These are phyloP conservation scores for Epithemia pelagica DNA, from an alignment of 108 stramenopile species.

Conservation along the genomic window DNA sequence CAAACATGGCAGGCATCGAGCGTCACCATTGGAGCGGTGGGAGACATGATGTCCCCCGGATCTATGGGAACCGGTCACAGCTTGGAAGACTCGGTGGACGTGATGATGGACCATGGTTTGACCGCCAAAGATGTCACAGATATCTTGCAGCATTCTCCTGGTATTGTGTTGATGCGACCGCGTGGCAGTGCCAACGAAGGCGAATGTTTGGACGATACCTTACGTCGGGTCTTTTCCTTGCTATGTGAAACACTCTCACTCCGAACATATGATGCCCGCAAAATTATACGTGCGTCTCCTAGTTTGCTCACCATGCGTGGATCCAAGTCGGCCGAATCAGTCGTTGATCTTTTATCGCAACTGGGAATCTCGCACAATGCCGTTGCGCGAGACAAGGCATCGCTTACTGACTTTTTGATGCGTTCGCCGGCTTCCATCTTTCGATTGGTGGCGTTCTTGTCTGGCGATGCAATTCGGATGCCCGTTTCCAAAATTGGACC, in stretches of 20 bases:
- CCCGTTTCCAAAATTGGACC: constrained; percentile 56
- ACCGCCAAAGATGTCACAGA: constrained; percentile 57
- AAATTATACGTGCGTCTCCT: constrained; percentile 56
- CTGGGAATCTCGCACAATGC: constrained; percentile 51
- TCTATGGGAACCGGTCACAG: not conserved
- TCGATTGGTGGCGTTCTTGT: constrained; percentile 62
- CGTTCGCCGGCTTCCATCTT: constrained; percentile 65
- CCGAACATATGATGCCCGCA: constrained; percentile 65
- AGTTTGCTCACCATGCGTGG: constrained; percentile 59
- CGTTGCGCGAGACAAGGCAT: constrained; percentile 60
- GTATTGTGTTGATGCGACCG: constrained; percentile 59
- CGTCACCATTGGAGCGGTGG: not conserved
- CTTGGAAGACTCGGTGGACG: constrained; percentile 26
- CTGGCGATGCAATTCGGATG: constrained; percentile 53
- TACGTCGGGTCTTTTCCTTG: constrained; percentile 38
- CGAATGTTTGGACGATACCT: constrained; percentile 47
- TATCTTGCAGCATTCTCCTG: constrained; percentile 62
- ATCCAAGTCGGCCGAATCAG: constrained; percentile 48
- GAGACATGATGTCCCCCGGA: not conserved
- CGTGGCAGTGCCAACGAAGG: constrained; percentile 9
- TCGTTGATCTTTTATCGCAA: constrained; percentile 51
- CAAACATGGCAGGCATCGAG: constrained; percentile 24
- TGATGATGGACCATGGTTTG: constrained; percentile 53
- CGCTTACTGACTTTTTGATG: constrained; percentile 46
- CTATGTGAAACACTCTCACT: constrained; percentile 40